Base-by-base conservation (phyloP, 306 rosid genomes). In the Oemleria cerasiformis region DNA sequence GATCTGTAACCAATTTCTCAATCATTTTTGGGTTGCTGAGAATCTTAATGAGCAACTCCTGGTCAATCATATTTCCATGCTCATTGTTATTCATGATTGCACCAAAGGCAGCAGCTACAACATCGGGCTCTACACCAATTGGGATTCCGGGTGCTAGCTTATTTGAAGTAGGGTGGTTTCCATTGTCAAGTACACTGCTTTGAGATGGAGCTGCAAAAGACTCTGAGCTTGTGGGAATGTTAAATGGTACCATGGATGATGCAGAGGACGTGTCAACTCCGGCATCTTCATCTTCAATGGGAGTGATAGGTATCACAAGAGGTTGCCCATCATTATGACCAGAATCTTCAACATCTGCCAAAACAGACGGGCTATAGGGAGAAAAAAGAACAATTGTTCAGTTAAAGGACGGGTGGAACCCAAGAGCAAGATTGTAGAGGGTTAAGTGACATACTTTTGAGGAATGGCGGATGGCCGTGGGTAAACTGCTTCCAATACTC, bases 381-480 rank as follows among this genome's bases (percentile, higher is more conserved):
- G 60, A 63, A 45, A 43, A 65, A 38, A 4, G 5, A 64, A 39
- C 7, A 65, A 44, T 16, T 9, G 42, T 53, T 84, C 68, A 75
- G 63, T 70, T 48, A 48, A 63, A 42, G 48, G 23, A 80, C 47
- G 59, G 44, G 34, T 30, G 54, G n/a, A 79, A 73, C 16, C 21
- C 48, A 65, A 74, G 39, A 63, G 44, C 4, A 44, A 65, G 50
- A 40, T 72, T 65, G 75, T 8, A 70, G 71, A 19, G 70, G 74
- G 83, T 71, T 39, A 68, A 81, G 86, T 73, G 60, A 20, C 92
- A 23, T 41, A 92, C 98, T 92, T 88, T 40, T 82, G 88, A 71
- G 98, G 98, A 75, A 92, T 92, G 72, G 98, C 86, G 44, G 98
- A 90, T 25, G 84, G 81, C 11, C 96, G 89, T 25, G 98, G 98